phyloP scores from a whole-genome alignment of 495 filamentous ascomycete species.

The Haplographium delicatum region DNA sequence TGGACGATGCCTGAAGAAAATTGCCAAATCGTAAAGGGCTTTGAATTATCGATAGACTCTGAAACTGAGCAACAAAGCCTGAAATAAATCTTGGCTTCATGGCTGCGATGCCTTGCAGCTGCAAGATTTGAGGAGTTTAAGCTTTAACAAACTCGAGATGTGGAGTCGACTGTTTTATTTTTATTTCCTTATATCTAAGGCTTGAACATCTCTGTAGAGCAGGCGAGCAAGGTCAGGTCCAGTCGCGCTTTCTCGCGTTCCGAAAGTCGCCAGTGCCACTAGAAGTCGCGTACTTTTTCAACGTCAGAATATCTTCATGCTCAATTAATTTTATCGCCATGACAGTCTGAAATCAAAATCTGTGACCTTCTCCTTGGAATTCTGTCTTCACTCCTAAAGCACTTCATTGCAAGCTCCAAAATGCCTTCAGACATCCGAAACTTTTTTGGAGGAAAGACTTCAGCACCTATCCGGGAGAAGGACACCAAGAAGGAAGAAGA shows the following conservation, averaged over 20 bases:
- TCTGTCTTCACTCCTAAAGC: too few species aligned
- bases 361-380: too few species aligned
- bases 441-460: slow-evolving; percentile 67
- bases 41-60: slow-evolving; percentile 19
- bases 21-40: slow-evolving; percentile 9
- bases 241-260: slow-evolving; percentile 51
- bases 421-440: slow-evolving; percentile 77
- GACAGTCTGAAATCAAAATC: too few species aligned
- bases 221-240: slow-evolving; percentile 45
- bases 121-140: too few species aligned
- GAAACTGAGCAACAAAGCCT: slow-evolving; percentile 23
- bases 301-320: slow-evolving; percentile 51
- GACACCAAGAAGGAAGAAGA: slow-evolving; percentile 39
- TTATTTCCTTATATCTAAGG: too few species aligned
- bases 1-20: neutral
- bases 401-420: neutral
- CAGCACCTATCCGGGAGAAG: slow-evolving; percentile 39
- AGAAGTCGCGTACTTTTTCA: slow-evolving; percentile 66
- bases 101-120: slow-evolving; percentile 1
- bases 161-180: too few species aligned
- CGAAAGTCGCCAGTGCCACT: too few species aligned
- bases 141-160: slow-evolving; percentile 1
- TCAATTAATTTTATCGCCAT: neutral
- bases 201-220: too few species aligned
- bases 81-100: slow-evolving; percentile 21